Evolutionary conservation across 108 stramenopile species (phyloP), one percentile per base, ranked within the genome.

Genomic region (Nitzschia palea): DNA sequence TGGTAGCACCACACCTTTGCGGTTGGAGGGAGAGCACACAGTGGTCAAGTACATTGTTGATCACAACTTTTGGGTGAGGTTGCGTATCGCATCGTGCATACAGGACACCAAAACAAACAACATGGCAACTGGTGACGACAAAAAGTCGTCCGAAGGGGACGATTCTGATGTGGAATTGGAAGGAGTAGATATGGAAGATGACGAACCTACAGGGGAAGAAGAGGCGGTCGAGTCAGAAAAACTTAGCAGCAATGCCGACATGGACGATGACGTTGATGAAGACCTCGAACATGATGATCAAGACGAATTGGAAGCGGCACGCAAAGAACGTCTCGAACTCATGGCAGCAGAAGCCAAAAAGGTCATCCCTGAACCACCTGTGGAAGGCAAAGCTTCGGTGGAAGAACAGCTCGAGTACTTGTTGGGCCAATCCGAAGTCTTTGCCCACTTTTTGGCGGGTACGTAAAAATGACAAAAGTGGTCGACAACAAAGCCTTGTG

Each of bases 361-460:
- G 43, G 44, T 73, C 8, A 66, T 43, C 31, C 25, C 22, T 17
- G 20, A 30, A 34, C 29, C 31, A 25, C 45, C 63, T 31, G 47
- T 59, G 58, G 35, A n/a, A 66, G 48, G 34, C 3, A 65, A 54
- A 0, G 71, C 74, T 33, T 32, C 67, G 33, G 42, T 65, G 44
- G 56, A 73, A 36, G 80, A 81, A 51, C 84, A 83, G 59, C 82
- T 99, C 23, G 58, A 97, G 47, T 99, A 91, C 67, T 74, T 99
- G 14, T 76, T 98, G 78, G 80, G 81, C 29, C 99, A 99, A 76
- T 92, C 90, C 6, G 99, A 99, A 55, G 94, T 99, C 17, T 99
- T 99, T 87, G 91, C 97, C 10, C 97, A 98, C 55, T 99, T 99
- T 76, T 67, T 99, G 48, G 89, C 91, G 6, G 93, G 91, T 86